Percentiles rank a stretch among this genome's conserved stretches.
phyloP scores from a whole-genome alignment of 441 rosid genomes.

The Bocquillonia castaneifolia region DNA sequence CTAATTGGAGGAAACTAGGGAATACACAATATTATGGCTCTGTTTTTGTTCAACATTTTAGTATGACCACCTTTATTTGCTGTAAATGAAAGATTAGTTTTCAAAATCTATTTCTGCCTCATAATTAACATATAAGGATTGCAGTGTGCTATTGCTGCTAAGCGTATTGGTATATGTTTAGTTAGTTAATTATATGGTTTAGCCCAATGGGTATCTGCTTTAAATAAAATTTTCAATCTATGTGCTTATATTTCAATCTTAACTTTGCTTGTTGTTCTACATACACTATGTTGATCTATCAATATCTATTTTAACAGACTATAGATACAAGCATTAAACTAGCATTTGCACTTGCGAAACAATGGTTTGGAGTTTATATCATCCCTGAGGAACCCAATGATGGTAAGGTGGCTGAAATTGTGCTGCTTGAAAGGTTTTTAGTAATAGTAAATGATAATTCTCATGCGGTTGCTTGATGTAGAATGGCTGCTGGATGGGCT shows the following conservation, averaged over 20 bases:
- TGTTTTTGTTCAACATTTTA: neutral
- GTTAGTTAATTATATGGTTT: neutral
- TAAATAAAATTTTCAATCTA: neutral
- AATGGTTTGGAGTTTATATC: constrained; percentile 96
- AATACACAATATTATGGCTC: too few relatives aligned
- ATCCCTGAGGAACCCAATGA: constrained; percentile 79
- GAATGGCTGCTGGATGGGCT: constrained; percentile 99
- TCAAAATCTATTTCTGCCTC: constrained; percentile 2
- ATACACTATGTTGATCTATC: constrained; percentile 29
- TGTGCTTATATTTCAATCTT: neutral
- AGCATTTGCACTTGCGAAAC: constrained; percentile 90
- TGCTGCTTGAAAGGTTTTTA: constrained; percentile 19
- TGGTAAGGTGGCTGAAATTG: constrained; percentile 49
- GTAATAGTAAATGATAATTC: constrained; percentile 11
- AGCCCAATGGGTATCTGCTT: neutral
- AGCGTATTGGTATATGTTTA: neutral
- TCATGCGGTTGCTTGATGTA: constrained; percentile 32
- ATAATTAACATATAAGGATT: neutral
- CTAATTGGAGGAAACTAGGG: neutral
- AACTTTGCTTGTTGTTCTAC: constrained; percentile 17
- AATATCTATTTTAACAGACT: constrained; percentile 49
- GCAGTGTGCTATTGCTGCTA: neutral
- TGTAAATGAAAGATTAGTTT: neutral
- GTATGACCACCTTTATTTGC: neutral
- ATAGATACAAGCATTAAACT: constrained; percentile 86